A percentile compares a stretch with the other conserved stretches of the same genome.
These are phyloP conservation scores for Citrus australasica DNA, from an alignment of 345 rosid species.

Conservation along the genomic window DNA sequence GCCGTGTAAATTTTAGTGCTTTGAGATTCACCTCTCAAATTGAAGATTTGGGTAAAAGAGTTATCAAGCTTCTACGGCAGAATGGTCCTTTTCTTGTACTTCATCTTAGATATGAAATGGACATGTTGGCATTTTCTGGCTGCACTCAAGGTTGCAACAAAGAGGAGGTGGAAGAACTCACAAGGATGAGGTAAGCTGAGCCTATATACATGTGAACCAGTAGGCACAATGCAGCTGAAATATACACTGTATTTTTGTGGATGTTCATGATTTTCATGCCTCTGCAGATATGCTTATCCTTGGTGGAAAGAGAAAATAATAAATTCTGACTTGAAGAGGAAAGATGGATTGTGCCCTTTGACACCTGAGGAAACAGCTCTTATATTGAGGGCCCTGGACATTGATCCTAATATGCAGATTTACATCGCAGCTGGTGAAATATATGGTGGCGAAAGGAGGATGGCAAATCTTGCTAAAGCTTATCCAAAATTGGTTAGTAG, in stretches of 20 bases:
- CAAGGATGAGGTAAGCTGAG: conserved; percentile 79
- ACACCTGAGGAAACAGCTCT: conserved; percentile 91
- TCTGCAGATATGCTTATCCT: conserved; percentile 80
- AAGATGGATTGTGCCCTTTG: conserved; percentile 85
- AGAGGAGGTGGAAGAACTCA: conserved; percentile 89
- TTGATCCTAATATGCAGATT: conserved; percentile 67
- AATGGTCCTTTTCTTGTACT: conserved; percentile 89
- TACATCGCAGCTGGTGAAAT: conserved; percentile 88
- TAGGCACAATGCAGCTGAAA: not conserved
- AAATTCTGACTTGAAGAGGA: conserved; percentile 73
- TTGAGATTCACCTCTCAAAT: conserved; percentile 88
- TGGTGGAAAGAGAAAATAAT: conserved; percentile 95
- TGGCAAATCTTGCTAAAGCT: conserved; percentile 63
- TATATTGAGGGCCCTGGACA: conserved; percentile 63
- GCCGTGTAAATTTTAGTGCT: conserved; percentile 86
- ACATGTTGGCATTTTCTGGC: conserved; percentile 98
- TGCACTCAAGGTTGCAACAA: conserved; percentile 88
- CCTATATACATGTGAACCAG: not conserved
- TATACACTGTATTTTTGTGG: not conserved
- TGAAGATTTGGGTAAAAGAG: conserved; percentile 85
- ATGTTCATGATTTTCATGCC: not conserved
- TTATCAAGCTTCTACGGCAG: conserved; percentile 68
- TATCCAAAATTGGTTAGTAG: conserved; percentile 71
- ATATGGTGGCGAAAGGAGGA: conserved; percentile 65
- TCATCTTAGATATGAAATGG: conserved; percentile 99